Base-by-base conservation (phyloP, 257 asterid genomes). In the Solanum infundibuliforme region DNA sequence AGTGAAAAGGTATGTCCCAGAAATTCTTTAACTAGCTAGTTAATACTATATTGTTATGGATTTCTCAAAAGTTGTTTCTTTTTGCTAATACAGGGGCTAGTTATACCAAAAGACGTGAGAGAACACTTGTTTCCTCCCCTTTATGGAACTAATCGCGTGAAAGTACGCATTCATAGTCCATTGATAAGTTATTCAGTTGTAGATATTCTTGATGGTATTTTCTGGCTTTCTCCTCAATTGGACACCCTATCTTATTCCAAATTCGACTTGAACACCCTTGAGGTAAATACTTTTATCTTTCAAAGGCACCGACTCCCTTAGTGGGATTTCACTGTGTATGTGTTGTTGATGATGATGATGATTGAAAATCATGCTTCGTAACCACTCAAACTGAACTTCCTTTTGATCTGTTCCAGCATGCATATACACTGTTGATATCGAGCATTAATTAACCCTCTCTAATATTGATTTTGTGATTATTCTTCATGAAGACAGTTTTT, bases 221-320 rank as follows among this genome's bases (percentile, higher is more conserved):
- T 86, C 4, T 86, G 88, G 88, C 36, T 86, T 27, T 83, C 86
- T 75, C 88, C 88, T 58, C 68, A 52, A 23, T 43, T 75, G 46
- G 66, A 87, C 25, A 58, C 13, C 48, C 23, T 75, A 36, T 7
- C 38, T 16, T 38, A 14, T 60, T 6, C 6, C 10, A 3, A 12
- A 46, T 2, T 31, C 13, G 12, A n/a, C 58, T 38, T 12, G 7
- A 75, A 75, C 23, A 38, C 55, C 34, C 55, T 75, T 5, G 43
- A 36, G 58, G 58, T 75, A 32, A 72, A 7, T 55, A 34, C 38
- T 3, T 31, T 31, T 71, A 13, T 16, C 39, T 29, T 71, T 71
- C 39, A 71, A 43, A 43, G 6, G 6, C 52, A 43, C 52, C 52
- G 52, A 13, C 58, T 46, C 58, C 20, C 58, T 46, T 46, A 46